Evolutionary conservation across 768 basidiomycete genomes (phyloP).

Genomic region (Hydnum rufescens): DNA sequence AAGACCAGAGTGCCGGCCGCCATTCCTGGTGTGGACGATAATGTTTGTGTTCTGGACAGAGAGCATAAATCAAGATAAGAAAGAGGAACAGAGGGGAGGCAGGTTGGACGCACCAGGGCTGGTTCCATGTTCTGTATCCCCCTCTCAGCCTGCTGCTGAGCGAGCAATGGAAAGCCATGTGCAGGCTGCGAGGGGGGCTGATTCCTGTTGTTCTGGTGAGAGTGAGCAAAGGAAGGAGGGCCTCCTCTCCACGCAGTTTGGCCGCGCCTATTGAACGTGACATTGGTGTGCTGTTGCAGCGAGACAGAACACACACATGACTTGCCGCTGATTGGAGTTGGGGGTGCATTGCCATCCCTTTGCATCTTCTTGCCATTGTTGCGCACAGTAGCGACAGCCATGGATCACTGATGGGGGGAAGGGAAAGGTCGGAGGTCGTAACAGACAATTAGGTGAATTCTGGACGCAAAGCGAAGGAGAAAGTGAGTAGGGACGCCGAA

Average conservation of each 20-base stretch:
- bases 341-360: background rate
- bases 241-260: background rate
- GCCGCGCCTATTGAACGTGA: background rate
- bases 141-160: no score
- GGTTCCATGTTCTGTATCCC: background rate
- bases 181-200: background rate
- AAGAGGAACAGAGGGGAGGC: background rate
- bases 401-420: background rate
- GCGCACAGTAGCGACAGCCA: background rate
- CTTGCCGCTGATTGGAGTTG: no score
- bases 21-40: constrained; percentile 51
- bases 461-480: no score
- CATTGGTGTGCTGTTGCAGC: no score
- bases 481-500: no score
- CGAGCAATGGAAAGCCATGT: background rate
- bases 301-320: no score
- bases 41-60: constrained; percentile 47
- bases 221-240: background rate
- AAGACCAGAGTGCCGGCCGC: constrained; percentile 55
- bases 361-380: background rate
- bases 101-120: background rate
- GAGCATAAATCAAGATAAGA: no score
- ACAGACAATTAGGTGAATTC: no score
- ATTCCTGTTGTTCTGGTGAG: background rate
- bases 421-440: no score